These are phyloP conservation scores for Knoxdaviesia capensis DNA, from an alignment of 2,329 filamentous ascomycete species.

Conservation along the genomic window DNA sequence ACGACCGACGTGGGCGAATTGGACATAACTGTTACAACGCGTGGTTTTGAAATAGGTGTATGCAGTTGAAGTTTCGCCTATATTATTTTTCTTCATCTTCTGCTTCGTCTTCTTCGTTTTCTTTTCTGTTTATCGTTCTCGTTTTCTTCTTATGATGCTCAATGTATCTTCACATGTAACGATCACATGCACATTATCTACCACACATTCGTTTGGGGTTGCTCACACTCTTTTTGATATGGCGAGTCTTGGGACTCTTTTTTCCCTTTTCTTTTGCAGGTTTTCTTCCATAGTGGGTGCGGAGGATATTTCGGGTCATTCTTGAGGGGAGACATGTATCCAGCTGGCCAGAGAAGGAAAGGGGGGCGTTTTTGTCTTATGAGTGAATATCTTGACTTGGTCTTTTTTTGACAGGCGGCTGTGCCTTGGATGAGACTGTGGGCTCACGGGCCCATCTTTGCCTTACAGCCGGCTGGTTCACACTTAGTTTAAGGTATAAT, in stretches of 20 bases:
- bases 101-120: slow-evolving; percentile 1
- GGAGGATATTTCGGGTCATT: neutral
- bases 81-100: slow-evolving; percentile 1
- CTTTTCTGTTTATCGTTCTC: neutral
- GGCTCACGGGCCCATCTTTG: too few relatives aligned
- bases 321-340: neutral
- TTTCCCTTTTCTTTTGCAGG: too few relatives aligned
- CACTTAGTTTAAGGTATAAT: too few relatives aligned
- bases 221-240: too few relatives aligned
- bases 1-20: too few relatives aligned
- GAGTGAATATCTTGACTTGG: neutral
- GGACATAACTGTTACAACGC: too few relatives aligned
- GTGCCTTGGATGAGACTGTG: neutral
- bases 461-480: too few relatives aligned
- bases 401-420: neutral
- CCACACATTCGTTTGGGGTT: too few relatives aligned
- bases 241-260: too few relatives aligned
- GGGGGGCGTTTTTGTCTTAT: neutral
- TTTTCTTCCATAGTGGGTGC: neutral
- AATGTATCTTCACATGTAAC: too few relatives aligned
- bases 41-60: too few relatives aligned
- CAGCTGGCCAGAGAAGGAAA: neutral
- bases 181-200: too few relatives aligned
- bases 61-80: neutral
- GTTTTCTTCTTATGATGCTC: neutral